Evolutionary conservation across 164 flowering plant species (phyloP).

Genomic region (Chloranthus sessilifolius): DNA sequence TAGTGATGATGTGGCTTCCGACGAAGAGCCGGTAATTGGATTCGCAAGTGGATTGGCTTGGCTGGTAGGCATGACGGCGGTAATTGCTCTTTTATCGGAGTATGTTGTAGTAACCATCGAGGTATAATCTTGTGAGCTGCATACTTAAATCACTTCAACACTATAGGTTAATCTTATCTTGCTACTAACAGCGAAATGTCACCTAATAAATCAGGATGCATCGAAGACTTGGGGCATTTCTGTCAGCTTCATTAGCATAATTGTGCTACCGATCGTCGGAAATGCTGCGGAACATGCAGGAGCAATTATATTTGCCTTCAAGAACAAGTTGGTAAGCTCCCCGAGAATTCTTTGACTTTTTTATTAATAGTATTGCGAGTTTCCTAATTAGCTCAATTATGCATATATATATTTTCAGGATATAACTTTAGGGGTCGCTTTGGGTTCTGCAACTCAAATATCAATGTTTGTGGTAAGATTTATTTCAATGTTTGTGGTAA

Average conservation of each 20-base stretch:
- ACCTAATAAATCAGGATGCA: slow-evolving; percentile 46
- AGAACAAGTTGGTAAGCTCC: slow-evolving; percentile 78
- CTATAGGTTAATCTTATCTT: not conserved
- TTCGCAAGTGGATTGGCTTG: slow-evolving; percentile 65
- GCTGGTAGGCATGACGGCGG: slow-evolving; percentile 57
- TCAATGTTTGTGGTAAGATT: slow-evolving; percentile 80
- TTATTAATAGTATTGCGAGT: no score
- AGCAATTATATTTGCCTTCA: slow-evolving; percentile 81
- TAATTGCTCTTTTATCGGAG: slow-evolving; percentile 72
- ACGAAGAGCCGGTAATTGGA: slow-evolving; percentile 57
- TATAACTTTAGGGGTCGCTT: slow-evolving; percentile 77
- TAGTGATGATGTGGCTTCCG: slow-evolving; percentile 14
- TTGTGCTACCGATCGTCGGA: slow-evolving; percentile 88
- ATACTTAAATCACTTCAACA: not conserved
- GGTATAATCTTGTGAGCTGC: slow-evolving; percentile 33
- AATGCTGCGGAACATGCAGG: slow-evolving; percentile 98
- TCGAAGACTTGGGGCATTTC: slow-evolving; percentile 85
- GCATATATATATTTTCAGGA: slow-evolving; percentile 42
- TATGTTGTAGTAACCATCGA: slow-evolving; percentile 80
- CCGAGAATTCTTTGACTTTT: not conserved
- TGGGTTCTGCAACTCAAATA: slow-evolving; percentile 94
- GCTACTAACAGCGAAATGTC: not conserved
- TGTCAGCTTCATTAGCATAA: slow-evolving; percentile 80
- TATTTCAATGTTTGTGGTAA: no score
- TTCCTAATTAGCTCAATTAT: no score